These are phyloP conservation scores for Microcyclosporella mali DNA, from an alignment of 2,329 filamentous ascomycete genomes.

Conservation along the genomic window DNA sequence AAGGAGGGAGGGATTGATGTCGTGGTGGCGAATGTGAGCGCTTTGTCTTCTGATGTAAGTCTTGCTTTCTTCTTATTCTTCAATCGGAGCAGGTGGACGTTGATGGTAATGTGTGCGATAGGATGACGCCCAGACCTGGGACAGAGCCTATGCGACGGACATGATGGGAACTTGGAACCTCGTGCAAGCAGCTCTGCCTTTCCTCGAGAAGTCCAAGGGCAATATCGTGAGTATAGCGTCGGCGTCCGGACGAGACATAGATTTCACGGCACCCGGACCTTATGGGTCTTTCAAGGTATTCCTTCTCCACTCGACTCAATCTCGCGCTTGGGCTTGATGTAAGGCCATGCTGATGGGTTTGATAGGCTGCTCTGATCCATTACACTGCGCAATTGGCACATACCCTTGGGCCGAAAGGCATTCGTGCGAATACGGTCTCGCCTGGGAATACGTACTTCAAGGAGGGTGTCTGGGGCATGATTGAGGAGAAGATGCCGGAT, in stretches of 20 bases:
- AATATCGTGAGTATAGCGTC: conserved; percentile 34
- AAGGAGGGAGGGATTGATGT: conserved; percentile 25
- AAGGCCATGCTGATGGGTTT: no score
- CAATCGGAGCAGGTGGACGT: not conserved
- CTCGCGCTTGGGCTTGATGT: no score
- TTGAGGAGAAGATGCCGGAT: conserved; percentile 28
- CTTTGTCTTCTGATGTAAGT: conserved; percentile 2
- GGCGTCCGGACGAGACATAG: conserved; percentile 33
- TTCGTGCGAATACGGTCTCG: conserved; percentile 32
- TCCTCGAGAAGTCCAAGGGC: conserved; percentile 32
- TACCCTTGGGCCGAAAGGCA: conserved; percentile 30
- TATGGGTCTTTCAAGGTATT: conserved; percentile 33
- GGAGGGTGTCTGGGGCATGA: conserved; percentile 34
- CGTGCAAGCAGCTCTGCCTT: conserved; percentile 29
- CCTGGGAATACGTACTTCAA: conserved; percentile 32
- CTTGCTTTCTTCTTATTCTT: not conserved
- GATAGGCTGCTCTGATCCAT: conserved; percentile 32
- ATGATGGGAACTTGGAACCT: conserved; percentile 31
- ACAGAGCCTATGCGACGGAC: conserved; percentile 30
- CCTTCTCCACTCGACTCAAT: no score
- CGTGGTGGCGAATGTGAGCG: conserved; percentile 20
- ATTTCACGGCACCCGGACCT: conserved; percentile 34
- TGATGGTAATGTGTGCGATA: not conserved
- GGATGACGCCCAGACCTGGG: conserved; percentile 17
- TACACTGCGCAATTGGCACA: conserved; percentile 34